Percentiles rank a stretch among this genome's conserved stretches.
Conservation (phyloP, 371 early-diverging fungal species). For the Actinomucor elegans region DNA sequence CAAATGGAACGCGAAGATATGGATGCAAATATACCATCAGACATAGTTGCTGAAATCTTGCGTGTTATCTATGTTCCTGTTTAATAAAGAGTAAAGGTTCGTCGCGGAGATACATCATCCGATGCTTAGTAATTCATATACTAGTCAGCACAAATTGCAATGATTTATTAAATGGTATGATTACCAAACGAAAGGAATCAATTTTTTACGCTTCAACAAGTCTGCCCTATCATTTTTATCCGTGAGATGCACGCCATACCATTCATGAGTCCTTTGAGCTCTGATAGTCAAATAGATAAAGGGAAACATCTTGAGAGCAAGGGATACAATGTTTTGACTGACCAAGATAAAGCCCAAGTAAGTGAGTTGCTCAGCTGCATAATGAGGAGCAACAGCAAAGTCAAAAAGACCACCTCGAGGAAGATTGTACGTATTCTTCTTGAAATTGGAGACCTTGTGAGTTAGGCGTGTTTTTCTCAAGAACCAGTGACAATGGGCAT, state of each 20-base stretch:
- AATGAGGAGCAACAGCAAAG: slow-evolving; percentile 24
- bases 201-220: slow-evolving; percentile 7
- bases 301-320: slow-evolving; percentile 21
- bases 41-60: slow-evolving; percentile 32
- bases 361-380: slow-evolving; percentile 22
- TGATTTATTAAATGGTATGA: too few species aligned
- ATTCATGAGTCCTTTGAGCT: slow-evolving; percentile 20
- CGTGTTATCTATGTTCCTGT: slow-evolving; percentile 30
- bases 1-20: slow-evolving; percentile 29
- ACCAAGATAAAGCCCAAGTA: slow-evolving; percentile 22
- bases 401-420: slow-evolving; percentile 28
- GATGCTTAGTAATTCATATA: too few species aligned
- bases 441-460: neutral
- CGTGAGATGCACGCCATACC: slow-evolving; percentile 16
- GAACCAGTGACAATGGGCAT: slow-evolving; percentile 14
- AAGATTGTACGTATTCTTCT: slow-evolving; percentile 7
- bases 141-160: too few species aligned
- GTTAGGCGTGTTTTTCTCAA: slow-evolving; percentile 8
- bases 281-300: slow-evolving; percentile 28
- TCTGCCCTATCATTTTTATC: slow-evolving; percentile 5
- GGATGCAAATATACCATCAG: slow-evolving; percentile 22
- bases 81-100: too few species aligned
- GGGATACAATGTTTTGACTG: slow-evolving; percentile 26
- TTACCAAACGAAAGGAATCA: slow-evolving; percentile 30
- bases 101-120: too few species aligned